Percentiles rank a stretch among this genome's conserved stretches.
Conservation (phyloP, 2,329 filamentous ascomycete genomes). For the Pyrenophora teres region DNA sequence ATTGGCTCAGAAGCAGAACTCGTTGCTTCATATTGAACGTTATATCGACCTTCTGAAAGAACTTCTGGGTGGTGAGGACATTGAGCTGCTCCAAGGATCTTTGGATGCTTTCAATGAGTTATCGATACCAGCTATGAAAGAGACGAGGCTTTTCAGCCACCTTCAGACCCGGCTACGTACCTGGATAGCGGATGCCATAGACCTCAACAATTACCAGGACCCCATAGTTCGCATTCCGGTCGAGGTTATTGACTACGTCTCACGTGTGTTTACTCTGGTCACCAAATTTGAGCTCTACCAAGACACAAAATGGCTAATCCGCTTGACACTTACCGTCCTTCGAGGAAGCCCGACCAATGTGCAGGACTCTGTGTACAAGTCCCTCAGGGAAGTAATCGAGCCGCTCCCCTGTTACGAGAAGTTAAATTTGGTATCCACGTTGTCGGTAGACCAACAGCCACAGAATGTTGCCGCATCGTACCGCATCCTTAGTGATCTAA, state of each 20-base stretch:
- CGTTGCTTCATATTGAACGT: conserved; percentile 25
- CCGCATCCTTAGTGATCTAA: conserved; percentile 31
- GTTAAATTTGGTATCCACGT: conserved; percentile 21
- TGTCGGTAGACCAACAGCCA: conserved; percentile 16
- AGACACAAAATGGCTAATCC: conserved; percentile 25
- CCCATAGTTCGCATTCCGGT: conserved; percentile 9
- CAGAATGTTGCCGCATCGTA: conserved; percentile 22
- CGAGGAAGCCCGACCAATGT: conserved; percentile 17
- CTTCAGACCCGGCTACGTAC: conserved; percentile 24
- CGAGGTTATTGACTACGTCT: conserved; percentile 24
- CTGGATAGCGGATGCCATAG: conserved; percentile 29
- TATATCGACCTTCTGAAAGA: conserved; percentile 31
- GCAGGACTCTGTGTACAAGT: conserved; percentile 15
- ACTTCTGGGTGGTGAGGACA: conserved; percentile 21
- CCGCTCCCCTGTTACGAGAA: conserved; percentile 26
- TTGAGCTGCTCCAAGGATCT: conserved; percentile 18
- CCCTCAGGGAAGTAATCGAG: conserved; percentile 22
- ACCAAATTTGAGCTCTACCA: conserved; percentile 34
- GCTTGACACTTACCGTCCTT: conserved; percentile 29
- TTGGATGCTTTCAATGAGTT: conserved; percentile 40
- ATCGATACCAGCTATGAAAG: conserved; percentile 20
- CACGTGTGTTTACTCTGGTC: conserved; percentile 25
- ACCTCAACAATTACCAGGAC: conserved; percentile 25
- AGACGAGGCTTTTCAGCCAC: conserved; percentile 21
- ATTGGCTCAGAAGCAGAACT: conserved; percentile 28